Evolutionary conservation across 73 alveolate species (phyloP), one percentile per base, ranked within the genome.

Genomic region (Paramecium biaurelia): DNA sequence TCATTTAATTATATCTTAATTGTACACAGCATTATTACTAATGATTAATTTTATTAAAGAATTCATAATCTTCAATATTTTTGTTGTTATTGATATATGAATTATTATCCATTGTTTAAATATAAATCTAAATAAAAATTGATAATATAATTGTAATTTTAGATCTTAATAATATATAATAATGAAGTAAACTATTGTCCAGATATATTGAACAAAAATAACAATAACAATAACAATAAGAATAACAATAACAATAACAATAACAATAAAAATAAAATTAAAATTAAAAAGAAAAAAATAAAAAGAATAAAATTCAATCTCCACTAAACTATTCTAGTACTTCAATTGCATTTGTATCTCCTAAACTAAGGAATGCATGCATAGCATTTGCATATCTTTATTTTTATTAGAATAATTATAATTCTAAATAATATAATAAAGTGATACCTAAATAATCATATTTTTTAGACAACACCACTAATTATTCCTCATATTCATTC

Each of bases 341-440:
- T 23, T 79, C 90, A 11, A 79, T 79, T 24, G 74, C 90, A 38
- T 79, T 24, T 24, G 90, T 30, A 79, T 79, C 74, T 4, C 90
- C 90, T 18, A 37, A 5, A 23, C 56, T 20, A 6, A 79, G 49
- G 15, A 79, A 79, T n/a, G 47, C 70, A 43, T 79, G 90, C 90
- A 79, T 79, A 8, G 56, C 90, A 20, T 47, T 43, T 3, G 74
- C 76, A 42, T 42, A 79, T 34, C 43, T 79, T 47, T 79, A n/a
- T 47, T 79, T 79, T 43, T 41, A 41, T 24, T 18, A 37, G 18
- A 79, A 79, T 47, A 79, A 30, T 43, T 79, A 23, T 24, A 10
- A 9, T 34, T 79, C 90, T 79, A 47, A n/a, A 5, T 30, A 14
- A 20, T 9, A 11, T 18, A 12, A n/a, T 79, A 79, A 37, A 20